A percentile compares a stretch with the other conserved stretches of the same genome.
phyloP scores from a whole-genome alignment of 2,329 filamentous ascomycete genomes.

The Didymella lethalis region DNA sequence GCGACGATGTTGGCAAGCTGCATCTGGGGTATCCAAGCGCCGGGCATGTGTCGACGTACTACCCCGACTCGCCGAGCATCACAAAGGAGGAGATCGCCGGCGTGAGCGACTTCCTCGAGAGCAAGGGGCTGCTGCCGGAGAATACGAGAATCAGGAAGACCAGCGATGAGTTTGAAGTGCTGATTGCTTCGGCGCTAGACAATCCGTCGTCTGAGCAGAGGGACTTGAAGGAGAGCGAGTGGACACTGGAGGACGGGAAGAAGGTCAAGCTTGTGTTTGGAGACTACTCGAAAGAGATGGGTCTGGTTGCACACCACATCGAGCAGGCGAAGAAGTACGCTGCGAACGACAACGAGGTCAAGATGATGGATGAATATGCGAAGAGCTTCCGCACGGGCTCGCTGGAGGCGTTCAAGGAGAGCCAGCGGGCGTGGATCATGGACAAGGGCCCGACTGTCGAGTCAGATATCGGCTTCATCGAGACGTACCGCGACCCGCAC shows the following conservation, averaged over 20 bases:
- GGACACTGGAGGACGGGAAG: conserved; percentile 57
- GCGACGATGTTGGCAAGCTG: conserved; percentile 51
- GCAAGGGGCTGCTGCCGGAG: conserved; percentile 57
- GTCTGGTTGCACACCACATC: conserved; percentile 56
- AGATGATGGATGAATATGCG: conserved; percentile 58
- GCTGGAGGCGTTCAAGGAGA: conserved; percentile 59
- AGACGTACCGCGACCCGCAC: conserved; percentile 64
- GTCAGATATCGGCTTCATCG: conserved; percentile 63
- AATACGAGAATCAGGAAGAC: conserved; percentile 60
- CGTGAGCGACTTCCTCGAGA: conserved; percentile 57
- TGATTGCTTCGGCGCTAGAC: conserved; percentile 58
- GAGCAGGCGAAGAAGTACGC: conserved; percentile 58
- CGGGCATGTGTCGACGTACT: conserved; percentile 60
- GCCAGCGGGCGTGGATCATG: conserved; percentile 62
- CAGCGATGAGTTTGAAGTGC: conserved; percentile 54
- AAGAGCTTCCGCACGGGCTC: conserved; percentile 61
- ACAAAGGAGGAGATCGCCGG: conserved; percentile 58
- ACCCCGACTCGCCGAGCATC: conserved; percentile 58
- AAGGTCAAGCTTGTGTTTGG: conserved; percentile 57
- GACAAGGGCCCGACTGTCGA: conserved; percentile 62
- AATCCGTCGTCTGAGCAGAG: conserved; percentile 51
- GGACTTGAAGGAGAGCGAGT: conserved; percentile 56
- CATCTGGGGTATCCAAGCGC: conserved; percentile 60
- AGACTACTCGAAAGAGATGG: conserved; percentile 57
- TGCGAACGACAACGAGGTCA: conserved; percentile 54